phyloP scores from a whole-genome alignment of 805 yeast species.

The Yarrowia alimentaria region DNA sequence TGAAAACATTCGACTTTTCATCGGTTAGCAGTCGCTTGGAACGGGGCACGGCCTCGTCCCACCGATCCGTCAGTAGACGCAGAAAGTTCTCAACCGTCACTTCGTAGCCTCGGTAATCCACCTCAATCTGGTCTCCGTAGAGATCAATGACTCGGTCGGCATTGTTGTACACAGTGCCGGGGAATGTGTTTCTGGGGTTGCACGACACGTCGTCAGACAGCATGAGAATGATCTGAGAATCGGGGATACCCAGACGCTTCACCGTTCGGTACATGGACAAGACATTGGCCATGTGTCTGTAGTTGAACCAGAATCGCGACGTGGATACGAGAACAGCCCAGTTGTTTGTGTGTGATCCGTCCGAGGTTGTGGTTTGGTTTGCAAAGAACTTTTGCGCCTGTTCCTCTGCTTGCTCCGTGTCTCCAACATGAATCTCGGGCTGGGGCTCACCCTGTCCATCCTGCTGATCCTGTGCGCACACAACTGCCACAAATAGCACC shows the following conservation, averaged over 20 bases:
- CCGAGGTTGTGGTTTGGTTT: constrained; percentile 14
- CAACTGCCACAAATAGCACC: too few species aligned
- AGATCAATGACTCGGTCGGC: constrained; percentile 88
- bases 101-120: constrained; percentile 95
- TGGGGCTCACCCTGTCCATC: too few species aligned
- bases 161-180: constrained; percentile 93
- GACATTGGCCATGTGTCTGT: constrained; percentile 96
- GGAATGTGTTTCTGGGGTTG: constrained; percentile 91
- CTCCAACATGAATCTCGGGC: constrained; percentile 2
- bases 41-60: constrained; percentile 93
- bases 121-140: constrained; percentile 93
- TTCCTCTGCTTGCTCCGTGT: not conserved
- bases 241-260: constrained; percentile 94
- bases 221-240: constrained; percentile 95
- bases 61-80: constrained; percentile 88
- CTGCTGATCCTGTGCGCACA: too few species aligned
- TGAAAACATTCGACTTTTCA: constrained; percentile 89
- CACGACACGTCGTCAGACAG: constrained; percentile 96
- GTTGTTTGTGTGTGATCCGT: constrained; percentile 53
- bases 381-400: constrained; percentile 9
- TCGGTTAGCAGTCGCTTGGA: constrained; percentile 88
- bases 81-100: constrained; percentile 96
- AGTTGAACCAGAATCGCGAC: constrained; percentile 97
- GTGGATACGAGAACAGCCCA: constrained; percentile 93
- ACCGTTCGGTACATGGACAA: constrained; percentile 93